Percentiles rank a stretch among this genome's conserved stretches.
These are phyloP conservation scores for Arthrobotrys pseudoclavata DNA, from an alignment of 2,329 filamentous ascomycete genomes.

Conservation along the genomic window DNA sequence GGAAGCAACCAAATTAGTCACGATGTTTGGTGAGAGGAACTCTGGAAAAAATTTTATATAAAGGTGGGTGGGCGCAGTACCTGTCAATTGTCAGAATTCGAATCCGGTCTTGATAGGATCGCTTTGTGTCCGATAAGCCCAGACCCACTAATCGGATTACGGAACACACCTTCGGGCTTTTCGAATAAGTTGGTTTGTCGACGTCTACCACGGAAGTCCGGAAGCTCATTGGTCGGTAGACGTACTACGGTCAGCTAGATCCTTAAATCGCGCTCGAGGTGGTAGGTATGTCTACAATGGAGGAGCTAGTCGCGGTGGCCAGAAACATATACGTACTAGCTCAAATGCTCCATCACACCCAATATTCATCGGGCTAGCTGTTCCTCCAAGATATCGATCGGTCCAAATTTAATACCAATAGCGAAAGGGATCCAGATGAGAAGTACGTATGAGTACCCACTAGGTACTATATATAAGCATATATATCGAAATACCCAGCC, in stretches of 20 bases:
- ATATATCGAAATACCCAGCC: not conserved
- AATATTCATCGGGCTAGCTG: not conserved
- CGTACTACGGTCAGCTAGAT: slow-evolving; percentile 12
- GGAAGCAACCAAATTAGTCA: slow-evolving; percentile 53
- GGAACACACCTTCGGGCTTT: not conserved
- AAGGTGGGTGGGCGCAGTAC: slow-evolving; percentile 37
- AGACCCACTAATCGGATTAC: slow-evolving; percentile 15
- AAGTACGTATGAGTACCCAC: not conserved
- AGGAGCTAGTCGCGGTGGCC: too few relatives aligned
- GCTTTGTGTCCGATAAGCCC: slow-evolving; percentile 46
- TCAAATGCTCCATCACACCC: not conserved
- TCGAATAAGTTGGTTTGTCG: not conserved
- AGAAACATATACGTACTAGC: not conserved
- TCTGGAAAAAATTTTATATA: slow-evolving; percentile 54
- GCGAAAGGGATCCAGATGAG: not conserved
- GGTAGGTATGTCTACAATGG: not conserved
- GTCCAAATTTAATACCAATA: not conserved
- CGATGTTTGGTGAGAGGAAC: slow-evolving; percentile 44
- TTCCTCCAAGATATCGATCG: not conserved
- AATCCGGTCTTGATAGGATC: slow-evolving; percentile 35
- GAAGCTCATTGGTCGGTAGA: slow-evolving; percentile 1
- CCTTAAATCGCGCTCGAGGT: slow-evolving; percentile 8
- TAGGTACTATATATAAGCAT: not conserved
- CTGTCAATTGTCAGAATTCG: slow-evolving; percentile 15
- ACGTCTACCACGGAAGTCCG: not conserved